A percentile compares a stretch with the other conserved stretches of the same genome.
Evolutionary conservation across 495 filamentous ascomycete genomes (phyloP).

Genomic region (Halenospora varia): DNA sequence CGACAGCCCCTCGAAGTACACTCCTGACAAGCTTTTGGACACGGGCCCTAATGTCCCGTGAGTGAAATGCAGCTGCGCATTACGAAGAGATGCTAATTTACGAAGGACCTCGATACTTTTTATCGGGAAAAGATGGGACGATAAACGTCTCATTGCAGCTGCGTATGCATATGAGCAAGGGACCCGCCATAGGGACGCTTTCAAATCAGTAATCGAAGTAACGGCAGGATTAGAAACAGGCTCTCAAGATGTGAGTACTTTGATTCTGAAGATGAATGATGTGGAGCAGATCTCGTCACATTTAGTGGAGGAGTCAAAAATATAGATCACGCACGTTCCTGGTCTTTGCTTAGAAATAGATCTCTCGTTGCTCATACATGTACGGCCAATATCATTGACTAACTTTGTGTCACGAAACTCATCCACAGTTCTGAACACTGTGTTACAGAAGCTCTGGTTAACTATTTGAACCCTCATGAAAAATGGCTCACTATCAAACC

Average conservation of each 20-base stretch:
- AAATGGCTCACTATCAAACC: not conserved
- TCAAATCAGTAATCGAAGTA: not conserved
- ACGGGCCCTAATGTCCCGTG: not conserved
- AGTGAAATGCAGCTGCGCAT: too few relatives aligned
- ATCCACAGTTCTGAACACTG: not conserved
- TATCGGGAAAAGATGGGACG: not conserved
- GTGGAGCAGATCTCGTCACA: not conserved
- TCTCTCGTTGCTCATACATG: too few relatives aligned
- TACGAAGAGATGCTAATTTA: not conserved
- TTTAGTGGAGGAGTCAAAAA: too few relatives aligned
- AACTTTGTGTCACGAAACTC: too few relatives aligned
- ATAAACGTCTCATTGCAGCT: not conserved
- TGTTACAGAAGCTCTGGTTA: too few relatives aligned
- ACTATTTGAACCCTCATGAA: not conserved
- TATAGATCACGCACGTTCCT: too few relatives aligned
- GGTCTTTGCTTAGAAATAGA: too few relatives aligned
- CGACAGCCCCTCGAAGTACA: not conserved
- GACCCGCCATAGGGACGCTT: not conserved
- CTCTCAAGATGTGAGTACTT: not conserved
- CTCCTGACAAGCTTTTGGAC: not conserved
- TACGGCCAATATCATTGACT: not conserved
- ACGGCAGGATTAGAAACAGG: not conserved
- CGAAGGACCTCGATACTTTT: not conserved
- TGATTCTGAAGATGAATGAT: not conserved
- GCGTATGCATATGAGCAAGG: not conserved